These are phyloP conservation scores for Helianthus tuberosus DNA, from an alignment of 129 eudicot species.

Conservation along the genomic window DNA sequence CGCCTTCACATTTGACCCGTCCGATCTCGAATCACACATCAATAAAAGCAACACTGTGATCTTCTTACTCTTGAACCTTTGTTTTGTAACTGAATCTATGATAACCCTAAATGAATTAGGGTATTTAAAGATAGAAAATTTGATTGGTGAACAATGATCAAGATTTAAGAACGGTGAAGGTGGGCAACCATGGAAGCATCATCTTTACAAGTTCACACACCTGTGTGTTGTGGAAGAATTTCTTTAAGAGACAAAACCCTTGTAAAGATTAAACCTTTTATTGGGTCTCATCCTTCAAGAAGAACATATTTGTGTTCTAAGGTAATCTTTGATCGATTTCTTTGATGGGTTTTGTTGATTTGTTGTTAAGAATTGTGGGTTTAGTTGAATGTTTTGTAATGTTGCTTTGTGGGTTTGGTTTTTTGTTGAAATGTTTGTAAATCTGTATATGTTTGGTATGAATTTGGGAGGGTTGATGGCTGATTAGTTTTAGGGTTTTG, in stretches of 20 bases:
- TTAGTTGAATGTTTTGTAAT: neutral
- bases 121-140: too few relatives aligned
- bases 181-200: constrained; percentile 53
- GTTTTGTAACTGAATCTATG: too few relatives aligned
- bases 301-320: constrained; percentile 43
- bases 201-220: constrained; percentile 45
- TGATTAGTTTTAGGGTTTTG: constrained; percentile 22
- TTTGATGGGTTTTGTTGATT: neutral
- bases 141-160: constrained; percentile 15
- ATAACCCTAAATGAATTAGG: too few relatives aligned
- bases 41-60: too few relatives aligned
- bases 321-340: constrained; percentile 37
- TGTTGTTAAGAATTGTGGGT: neutral
- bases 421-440: constrained; percentile 16
- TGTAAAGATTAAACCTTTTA: constrained; percentile 58
- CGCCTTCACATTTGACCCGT: too few relatives aligned
- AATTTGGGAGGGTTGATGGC: too few relatives aligned
- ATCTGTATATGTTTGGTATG: neutral
- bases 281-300: constrained; percentile 47
- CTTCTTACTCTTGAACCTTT: too few relatives aligned
- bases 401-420: neutral
- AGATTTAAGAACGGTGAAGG: constrained; percentile 29
- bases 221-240: constrained; percentile 44
- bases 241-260: constrained; percentile 34
- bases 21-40: too few relatives aligned